Evolutionary conservation across 2,329 filamentous ascomycete genomes (phyloP), one percentile per base, ranked within the genome.

Genomic region (Colletotrichum aenigma): DNA sequence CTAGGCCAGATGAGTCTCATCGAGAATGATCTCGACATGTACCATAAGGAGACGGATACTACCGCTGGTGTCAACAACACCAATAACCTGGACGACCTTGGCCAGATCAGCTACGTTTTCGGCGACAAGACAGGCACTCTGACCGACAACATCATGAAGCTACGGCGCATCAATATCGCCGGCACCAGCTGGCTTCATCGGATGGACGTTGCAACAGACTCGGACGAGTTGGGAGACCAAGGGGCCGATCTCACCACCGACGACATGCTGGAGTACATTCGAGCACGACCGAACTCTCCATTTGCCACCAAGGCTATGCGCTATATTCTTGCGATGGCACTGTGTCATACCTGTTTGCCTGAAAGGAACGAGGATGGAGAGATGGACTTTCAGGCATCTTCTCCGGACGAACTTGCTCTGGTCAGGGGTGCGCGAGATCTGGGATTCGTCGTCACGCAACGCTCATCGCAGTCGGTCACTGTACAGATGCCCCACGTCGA

Each of bases 101-200:
- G 96, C 0, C 96, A 98, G 85, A 92, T 98, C 77, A 94, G 90
- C 78, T 97, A 97, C 80, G 91, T 98, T 34, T 98, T 98, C 80
- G 97, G 95, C 0, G 96, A 98, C 84, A 98, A 98, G 86, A 98
- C 96, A 0, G 96, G 96, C 2, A 98, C 96, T 0, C 87, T 98
- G 78, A 98, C 96, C 2, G 96, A 98, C 79, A 98, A 98, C 79
- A 89, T 95, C 15, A 98, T 98, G 96, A 95, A 95, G 76, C 98
- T 98, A 81, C 93, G 96, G 58, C 98, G 97, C 82, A 90, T 98
- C 85, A 98, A 94, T 79, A 92, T 98, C 36, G 96, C 95, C 3
- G 96, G 96, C 8, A 96, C 94, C 0, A 93, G 96, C 1, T 98
- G 96, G 95, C 87, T 96, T 30, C 96, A 98, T 79, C 94, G 96